phyloP scores from a whole-genome alignment of 31 red algal genomes.

The Odonthalia washingtoniensis region DNA sequence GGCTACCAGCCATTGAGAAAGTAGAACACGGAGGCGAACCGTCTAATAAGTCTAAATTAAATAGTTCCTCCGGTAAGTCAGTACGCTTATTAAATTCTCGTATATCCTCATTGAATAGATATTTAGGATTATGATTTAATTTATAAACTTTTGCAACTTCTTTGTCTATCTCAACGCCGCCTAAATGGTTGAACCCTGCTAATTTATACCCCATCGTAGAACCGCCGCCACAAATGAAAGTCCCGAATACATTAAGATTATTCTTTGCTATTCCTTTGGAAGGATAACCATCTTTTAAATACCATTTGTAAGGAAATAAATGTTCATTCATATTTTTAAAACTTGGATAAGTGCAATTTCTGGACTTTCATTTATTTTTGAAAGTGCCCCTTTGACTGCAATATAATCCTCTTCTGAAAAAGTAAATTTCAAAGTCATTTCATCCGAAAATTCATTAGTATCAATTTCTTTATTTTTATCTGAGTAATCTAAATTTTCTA shows the following conservation, averaged over 20 bases:
- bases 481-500: too few species aligned
- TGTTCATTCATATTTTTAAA: constrained; percentile 7
- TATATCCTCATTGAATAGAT: background rate
- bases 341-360: too few species aligned
- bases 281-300: background rate
- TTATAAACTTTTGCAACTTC: background rate
- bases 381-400: too few species aligned
- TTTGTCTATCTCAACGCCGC: background rate
- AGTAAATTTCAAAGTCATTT: too few species aligned
- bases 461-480: too few species aligned
- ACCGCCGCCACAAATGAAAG: background rate
- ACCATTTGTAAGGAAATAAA: background rate
- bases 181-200: background rate
- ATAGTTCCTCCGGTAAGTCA: background rate
- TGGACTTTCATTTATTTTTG: too few species aligned
- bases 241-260: background rate
- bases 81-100: background rate
- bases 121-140: background rate
- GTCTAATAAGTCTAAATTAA: background rate
- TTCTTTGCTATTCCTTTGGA: too few species aligned
- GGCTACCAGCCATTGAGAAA: background rate
- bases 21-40: background rate
- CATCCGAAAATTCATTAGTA: too few species aligned
- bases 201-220: constrained; percentile 1
- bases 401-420: too few species aligned